A percentile compares a stretch with the other conserved stretches of the same genome.
These are phyloP conservation scores for Aspergillus sclerotialis DNA, from an alignment of 2,329 filamentous ascomycete genomes.

Conservation along the genomic window DNA sequence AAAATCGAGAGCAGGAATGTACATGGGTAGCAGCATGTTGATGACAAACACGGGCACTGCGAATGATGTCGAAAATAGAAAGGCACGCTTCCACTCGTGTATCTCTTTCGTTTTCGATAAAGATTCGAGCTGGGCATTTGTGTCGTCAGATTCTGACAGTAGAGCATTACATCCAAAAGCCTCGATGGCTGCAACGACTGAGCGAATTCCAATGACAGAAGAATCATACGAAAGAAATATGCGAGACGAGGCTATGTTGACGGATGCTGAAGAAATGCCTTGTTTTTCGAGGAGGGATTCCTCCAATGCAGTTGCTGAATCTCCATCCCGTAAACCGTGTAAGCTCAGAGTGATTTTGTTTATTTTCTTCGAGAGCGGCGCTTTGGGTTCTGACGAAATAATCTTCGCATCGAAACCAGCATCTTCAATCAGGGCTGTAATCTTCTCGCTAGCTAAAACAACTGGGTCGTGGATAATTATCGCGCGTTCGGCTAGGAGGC, in stretches of 20 bases:
- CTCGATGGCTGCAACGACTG: constrained; percentile 76
- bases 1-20: constrained; percentile 66
- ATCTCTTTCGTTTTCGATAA: constrained; percentile 95
- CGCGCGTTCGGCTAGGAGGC: constrained; percentile 83
- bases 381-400: constrained; percentile 65
- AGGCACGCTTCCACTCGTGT: constrained; percentile 80
- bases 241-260: constrained; percentile 68
- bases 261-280: constrained; percentile 66
- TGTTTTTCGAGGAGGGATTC: constrained; percentile 55
- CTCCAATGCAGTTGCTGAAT: constrained; percentile 66
- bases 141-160: constrained; percentile 85
- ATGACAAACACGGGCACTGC: constrained; percentile 86
- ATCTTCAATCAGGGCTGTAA: constrained; percentile 79
- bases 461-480: constrained; percentile 75
- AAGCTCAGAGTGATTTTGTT: constrained; percentile 72
- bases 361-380: constrained; percentile 47
- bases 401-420: constrained; percentile 79
- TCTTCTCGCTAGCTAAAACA: constrained; percentile 64
- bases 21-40: constrained; percentile 93
- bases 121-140: constrained; percentile 92
- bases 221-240: constrained; percentile 69
- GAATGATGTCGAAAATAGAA: constrained; percentile 69
- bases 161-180: constrained; percentile 80
- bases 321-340: constrained; percentile 69
- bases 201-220: constrained; percentile 66